A percentile compares a stretch with the other conserved stretches of the same genome.
phyloP scores from a whole-genome alignment of 1,139 yeast genomes.

The Taphrina confusa region DNA sequence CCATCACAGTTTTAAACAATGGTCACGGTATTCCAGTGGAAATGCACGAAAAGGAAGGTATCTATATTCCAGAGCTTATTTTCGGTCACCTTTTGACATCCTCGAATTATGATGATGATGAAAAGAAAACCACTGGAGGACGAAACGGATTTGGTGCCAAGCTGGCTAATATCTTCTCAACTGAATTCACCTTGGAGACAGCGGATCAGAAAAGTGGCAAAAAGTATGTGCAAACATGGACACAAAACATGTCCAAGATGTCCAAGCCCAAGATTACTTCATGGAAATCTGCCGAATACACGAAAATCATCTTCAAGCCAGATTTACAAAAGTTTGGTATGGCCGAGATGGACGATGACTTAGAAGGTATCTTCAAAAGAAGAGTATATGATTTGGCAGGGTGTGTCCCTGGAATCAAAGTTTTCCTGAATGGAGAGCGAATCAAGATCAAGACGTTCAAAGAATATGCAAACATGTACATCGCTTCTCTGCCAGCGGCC shows the following conservation, averaged over 20 bases:
- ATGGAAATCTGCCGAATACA: slow-evolving; percentile 69
- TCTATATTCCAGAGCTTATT: slow-evolving; percentile 92
- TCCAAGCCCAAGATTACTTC: slow-evolving; percentile 72
- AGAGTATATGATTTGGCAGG: slow-evolving; percentile 97
- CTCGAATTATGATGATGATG: slow-evolving; percentile 91
- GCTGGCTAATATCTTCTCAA: slow-evolving; percentile 86
- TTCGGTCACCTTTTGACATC: slow-evolving; percentile 95
- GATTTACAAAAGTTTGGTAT: slow-evolving; percentile 82
- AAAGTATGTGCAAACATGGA: slow-evolving; percentile 81
- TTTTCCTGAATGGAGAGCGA: slow-evolving; percentile 73
- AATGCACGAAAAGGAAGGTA: slow-evolving; percentile 83
- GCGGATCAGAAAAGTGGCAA: slow-evolving; percentile 69
- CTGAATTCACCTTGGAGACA: slow-evolving; percentile 83
- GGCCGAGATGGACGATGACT: slow-evolving; percentile 78
- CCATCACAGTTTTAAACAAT: slow-evolving; percentile 82
- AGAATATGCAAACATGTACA: slow-evolving; percentile 84
- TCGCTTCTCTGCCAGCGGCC: slow-evolving; percentile 63
- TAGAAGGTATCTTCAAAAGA: slow-evolving; percentile 79
- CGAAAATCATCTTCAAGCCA: slow-evolving; percentile 86
- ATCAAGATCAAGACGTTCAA: slow-evolving; percentile 75
- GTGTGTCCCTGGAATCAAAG: slow-evolving; percentile 81
- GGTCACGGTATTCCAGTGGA: slow-evolving; percentile 96
- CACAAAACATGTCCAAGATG: slow-evolving; percentile 76
- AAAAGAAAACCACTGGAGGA: slow-evolving; percentile 97
- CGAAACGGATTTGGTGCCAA: slow-evolving; percentile 99